phyloP scores from a whole-genome alignment of 106 monocot species.

The Apostasia ramifera region DNA sequence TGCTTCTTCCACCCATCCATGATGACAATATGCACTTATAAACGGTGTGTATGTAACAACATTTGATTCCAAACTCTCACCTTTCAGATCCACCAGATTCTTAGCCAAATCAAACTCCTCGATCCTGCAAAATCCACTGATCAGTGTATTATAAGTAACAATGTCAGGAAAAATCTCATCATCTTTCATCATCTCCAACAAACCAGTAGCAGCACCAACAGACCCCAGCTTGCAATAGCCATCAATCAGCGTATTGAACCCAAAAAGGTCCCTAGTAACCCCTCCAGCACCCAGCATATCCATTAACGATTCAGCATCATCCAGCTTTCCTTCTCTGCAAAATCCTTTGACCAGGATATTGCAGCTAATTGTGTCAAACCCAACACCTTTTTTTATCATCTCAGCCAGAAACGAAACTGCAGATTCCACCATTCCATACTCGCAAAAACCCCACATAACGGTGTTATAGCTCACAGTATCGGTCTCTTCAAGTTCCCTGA shows the following conservation, averaged over 20 bases:
- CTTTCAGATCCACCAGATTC: slow-evolving; percentile 31
- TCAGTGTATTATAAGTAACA: slow-evolving; percentile 65
- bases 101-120: slow-evolving; percentile 47
- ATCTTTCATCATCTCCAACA: slow-evolving; percentile 50
- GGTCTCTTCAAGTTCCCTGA: slow-evolving; percentile 19
- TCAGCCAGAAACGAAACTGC: slow-evolving; percentile 50
- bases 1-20: slow-evolving; percentile 40
- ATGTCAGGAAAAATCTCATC: slow-evolving; percentile 40
- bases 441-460: slow-evolving; percentile 63
- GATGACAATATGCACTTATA: slow-evolving; percentile 43
- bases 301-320: slow-evolving; percentile 32
- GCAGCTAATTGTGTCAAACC: slow-evolving; percentile 43
- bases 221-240: slow-evolving; percentile 62
- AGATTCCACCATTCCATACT: slow-evolving; percentile 26
- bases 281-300: slow-evolving; percentile 44
- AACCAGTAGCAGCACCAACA: slow-evolving; percentile 23
- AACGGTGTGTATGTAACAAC: slow-evolving; percentile 71
- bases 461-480: slow-evolving; percentile 64
- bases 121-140: slow-evolving; percentile 55
- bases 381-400: slow-evolving; percentile 71
- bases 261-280: slow-evolving; percentile 41
- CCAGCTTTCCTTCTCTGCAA: slow-evolving; percentile 26
- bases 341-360: slow-evolving; percentile 62
- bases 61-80: slow-evolving; percentile 35
- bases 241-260: slow-evolving; percentile 71